These are phyloP conservation scores for Beauveria pseudobassiana DNA, from an alignment of 2,329 filamentous ascomycete species.

Conservation along the genomic window DNA sequence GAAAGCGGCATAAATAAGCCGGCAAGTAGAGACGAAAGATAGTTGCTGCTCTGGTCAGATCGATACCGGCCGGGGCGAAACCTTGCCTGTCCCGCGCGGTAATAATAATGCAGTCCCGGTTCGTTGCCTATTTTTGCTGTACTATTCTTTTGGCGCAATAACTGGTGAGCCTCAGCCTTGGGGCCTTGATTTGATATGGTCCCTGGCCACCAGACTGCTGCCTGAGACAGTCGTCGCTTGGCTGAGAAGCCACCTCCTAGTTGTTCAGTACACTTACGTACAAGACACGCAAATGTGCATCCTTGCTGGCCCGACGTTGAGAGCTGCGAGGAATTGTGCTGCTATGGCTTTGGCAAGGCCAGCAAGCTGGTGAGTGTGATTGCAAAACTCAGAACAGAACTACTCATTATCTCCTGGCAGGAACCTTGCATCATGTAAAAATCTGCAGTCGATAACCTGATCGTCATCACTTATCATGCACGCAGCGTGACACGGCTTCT, in stretches of 20 bases:
- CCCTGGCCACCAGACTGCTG: background rate
- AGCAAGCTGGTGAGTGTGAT: background rate
- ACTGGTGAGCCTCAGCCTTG: background rate
- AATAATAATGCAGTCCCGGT: background rate
- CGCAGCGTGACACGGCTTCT: background rate
- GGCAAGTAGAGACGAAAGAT: background rate
- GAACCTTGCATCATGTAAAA: background rate
- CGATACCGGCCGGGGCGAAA: constrained; percentile 6
- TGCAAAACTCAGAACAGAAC: too few species aligned
- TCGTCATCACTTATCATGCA: background rate
- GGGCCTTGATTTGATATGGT: background rate
- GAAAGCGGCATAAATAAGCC: background rate
- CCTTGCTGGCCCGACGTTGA: background rate
- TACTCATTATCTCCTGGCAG: background rate
- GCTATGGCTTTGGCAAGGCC: background rate
- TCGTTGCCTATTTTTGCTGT: background rate
- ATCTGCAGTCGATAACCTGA: background rate
- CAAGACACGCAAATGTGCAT: background rate
- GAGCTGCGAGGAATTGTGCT: background rate
- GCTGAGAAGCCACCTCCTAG: background rate
- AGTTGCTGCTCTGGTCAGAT: background rate
- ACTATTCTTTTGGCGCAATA: background rate
- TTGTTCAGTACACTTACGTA: background rate
- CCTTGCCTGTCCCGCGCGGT: background rate
- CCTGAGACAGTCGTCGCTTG: background rate